Evolutionary conservation across 257 asterid species (phyloP), one percentile per base, ranked within the genome.

Genomic region (Solanum bulbocastanum): DNA sequence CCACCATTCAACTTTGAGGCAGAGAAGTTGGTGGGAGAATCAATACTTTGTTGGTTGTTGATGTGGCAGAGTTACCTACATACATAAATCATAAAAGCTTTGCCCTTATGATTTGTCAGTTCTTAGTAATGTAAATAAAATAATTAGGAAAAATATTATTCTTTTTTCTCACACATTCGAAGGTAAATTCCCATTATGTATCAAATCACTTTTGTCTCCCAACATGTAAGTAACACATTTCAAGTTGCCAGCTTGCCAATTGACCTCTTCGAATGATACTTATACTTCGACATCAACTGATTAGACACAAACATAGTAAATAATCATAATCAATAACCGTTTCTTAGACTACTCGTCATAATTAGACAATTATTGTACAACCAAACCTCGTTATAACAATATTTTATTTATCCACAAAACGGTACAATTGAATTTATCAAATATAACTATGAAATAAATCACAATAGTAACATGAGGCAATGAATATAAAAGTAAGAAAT

Each of bases 41-140:
- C 87, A 84, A 69, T 84, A 25, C 87, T 65, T 84, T 84, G 87
- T 62, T 68, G 87, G 78, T 37, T 27, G 62, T 84, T 84, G 87
- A 62, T 84, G 87, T 84, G 87, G 87, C 87, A 62, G 85, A 25
- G 62, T 78, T 27, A 78, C 37, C 36, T 78, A 42, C 84, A 78
- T 10, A 81, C 68, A 81, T 81, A 44, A 81, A 81, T 81, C 85
- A 27, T 46, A 75, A 81, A 8, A 46, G 27, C 68, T 46, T 81
- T 15, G 66, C 5, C 18, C 33, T 81, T 46, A 44, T 81, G 85
- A 81, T 46, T 27, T 46, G 42, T 81, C 85, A 46, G 16, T 81
- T 81, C 85, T 81, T 16, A 23, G 13, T 52, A 52, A 72, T 42
- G 5, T 8, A 20, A 39, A 39, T 78, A 42, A 78, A 78, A 25